Percentiles rank a stretch among this genome's conserved stretches.
Evolutionary conservation across 139 green algal species (phyloP).

Genomic region (Chlamydomonas schloesseri): DNA sequence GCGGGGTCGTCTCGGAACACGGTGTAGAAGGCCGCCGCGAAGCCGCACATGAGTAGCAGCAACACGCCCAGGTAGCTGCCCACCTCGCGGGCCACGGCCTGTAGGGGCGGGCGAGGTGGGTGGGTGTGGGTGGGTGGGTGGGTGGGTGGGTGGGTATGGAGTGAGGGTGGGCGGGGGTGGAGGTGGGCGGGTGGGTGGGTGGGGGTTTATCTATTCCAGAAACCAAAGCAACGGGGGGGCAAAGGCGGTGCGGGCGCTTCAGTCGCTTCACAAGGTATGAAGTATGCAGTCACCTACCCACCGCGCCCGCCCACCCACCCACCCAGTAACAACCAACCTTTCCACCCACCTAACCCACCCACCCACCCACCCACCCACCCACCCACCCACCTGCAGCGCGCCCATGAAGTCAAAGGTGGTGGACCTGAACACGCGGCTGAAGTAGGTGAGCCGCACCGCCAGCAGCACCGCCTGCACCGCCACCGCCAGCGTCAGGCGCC

Average conservation of each 20-base stretch:
- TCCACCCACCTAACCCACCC: no score
- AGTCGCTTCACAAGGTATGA: no score
- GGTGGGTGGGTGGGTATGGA: no score
- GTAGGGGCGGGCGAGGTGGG: neutral
- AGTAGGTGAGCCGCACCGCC: conserved; percentile 59
- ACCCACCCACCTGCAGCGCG: conserved; percentile 9
- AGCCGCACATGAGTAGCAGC: conserved; percentile 63
- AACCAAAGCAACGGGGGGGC: no score
- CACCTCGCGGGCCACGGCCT: conserved; percentile 42
- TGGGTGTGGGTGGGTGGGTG: no score
- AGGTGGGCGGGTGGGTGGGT: no score
- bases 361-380: neutral
- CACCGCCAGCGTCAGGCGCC: conserved; percentile 50
- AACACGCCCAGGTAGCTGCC: conserved; percentile 62
- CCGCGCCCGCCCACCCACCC: no score
- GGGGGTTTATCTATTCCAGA: no score
- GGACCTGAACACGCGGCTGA: conserved; percentile 54
- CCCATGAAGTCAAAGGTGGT: conserved; percentile 66
- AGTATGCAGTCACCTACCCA: no score
- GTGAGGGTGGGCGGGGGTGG: no score
- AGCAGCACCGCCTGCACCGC: conserved; percentile 66
- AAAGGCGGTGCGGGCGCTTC: no score
- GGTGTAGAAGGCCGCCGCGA: conserved; percentile 65
- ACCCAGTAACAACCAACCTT: no score
- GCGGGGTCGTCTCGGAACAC: conserved; percentile 61